Percentiles rank a stretch among this genome's conserved stretches.
Conservation (phyloP, 2,329 filamentous ascomycete genomes). For the Paecilomyces niveus region DNA sequence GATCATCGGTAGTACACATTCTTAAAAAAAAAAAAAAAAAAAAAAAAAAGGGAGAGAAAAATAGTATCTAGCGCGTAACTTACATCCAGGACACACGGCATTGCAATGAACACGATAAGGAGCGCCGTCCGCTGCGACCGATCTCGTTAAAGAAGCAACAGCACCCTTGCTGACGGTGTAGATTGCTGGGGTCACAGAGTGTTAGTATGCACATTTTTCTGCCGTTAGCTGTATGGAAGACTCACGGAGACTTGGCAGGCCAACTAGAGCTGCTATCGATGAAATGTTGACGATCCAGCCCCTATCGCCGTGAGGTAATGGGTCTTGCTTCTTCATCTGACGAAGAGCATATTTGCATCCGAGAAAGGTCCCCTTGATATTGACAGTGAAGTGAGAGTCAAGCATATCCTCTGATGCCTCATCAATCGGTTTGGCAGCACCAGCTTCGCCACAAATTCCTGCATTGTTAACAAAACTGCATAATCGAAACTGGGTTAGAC, state of each 20-base stretch:
- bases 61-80: not conserved
- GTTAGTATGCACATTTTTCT: not conserved
- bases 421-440: not conserved
- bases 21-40: no score
- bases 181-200: constrained; percentile 15
- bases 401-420: not conserved
- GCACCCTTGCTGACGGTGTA: constrained; percentile 45
- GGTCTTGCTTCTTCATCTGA: constrained; percentile 47
- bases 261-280: constrained; percentile 38
- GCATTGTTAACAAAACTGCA: not conserved
- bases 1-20: no score
- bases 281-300: constrained; percentile 48
- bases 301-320: constrained; percentile 30
- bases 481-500: no score
- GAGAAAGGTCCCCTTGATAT: constrained; percentile 24
- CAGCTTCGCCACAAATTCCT: not conserved
- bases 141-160: constrained; percentile 39
- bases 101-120: constrained; percentile 36
- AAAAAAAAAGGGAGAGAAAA: no score
- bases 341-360: constrained; percentile 30
- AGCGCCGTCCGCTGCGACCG: constrained; percentile 40
- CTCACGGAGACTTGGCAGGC: constrained; percentile 17
- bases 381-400: not conserved
- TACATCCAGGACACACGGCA: constrained; percentile 37
- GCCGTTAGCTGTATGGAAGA: not conserved